Evolutionary conservation across 805 yeast genomes (phyloP), one percentile per base, ranked within the genome.

Genomic region (Cyberlindnera sargentensis): DNA sequence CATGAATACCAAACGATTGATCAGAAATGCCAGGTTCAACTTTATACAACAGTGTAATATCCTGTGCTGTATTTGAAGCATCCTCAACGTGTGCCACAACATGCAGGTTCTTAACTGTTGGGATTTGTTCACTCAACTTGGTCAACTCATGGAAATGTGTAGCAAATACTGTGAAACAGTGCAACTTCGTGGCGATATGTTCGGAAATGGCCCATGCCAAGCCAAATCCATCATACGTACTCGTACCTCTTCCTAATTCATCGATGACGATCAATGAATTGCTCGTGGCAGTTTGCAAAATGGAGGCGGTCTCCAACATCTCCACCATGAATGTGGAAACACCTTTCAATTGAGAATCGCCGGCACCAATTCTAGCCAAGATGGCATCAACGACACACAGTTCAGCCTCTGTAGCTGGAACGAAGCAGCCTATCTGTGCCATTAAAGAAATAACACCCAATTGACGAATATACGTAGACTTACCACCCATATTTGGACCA

Each of bases 401-500:
- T 55, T 87, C 90, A 0, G 96, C 90, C 31, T 72, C 80, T 34
- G 69, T 71, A 47, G 84, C 82, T 2, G 99, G 99, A 26, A 90
- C 79, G 58, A 83, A 90, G 46, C 93, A 83, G 1, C 97, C 97
- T 23, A 88, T 76, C 61, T 90, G 97, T 27, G 87, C 85, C 85
- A 90, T 73, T 39, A 90, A 66, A 3, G 93, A 82, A 43, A 89
- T 82, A 1, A 84, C 93, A 9, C 96, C 97, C 39, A 86, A 72
- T 56, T 90, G 95, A 49, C 96, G 73, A 40, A 90, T 88, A 61
- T 85, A 90, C 0, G 97, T 90, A 0, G 96, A 88, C 62, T 90
- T 90, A 59, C 97, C 97, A 48, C 97, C 97, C 97, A 90, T 90
- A 60, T 90, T 90, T 32, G 97, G 97, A 31, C 97, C 97, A 0